These are phyloP conservation scores for Eucalyptus fibrosa DNA, from an alignment of 345 rosid genomes.

Conservation along the genomic window DNA sequence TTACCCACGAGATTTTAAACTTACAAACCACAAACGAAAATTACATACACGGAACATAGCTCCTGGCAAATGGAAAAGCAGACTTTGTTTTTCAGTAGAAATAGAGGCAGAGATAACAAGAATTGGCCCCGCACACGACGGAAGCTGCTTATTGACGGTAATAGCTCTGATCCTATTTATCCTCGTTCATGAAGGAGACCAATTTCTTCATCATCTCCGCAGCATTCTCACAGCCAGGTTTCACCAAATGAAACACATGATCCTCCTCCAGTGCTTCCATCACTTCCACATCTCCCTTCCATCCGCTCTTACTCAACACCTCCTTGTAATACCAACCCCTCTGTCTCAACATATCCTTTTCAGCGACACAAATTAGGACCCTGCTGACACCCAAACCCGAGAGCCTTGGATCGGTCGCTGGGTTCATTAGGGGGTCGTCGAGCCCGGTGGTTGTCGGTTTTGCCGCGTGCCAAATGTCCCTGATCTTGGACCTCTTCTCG, in stretches of 20 bases:
- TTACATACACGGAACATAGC: neutral
- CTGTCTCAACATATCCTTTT: constrained; percentile 5
- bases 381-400: constrained; percentile 1
- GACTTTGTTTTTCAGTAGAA: neutral
- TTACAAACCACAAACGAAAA: neutral
- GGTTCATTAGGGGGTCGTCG: constrained; percentile 18
- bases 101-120: neutral
- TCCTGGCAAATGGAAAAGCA: neutral
- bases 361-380: constrained; percentile 16
- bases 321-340: constrained; percentile 13
- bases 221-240: constrained; percentile 8
- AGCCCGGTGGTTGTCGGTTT: constrained; percentile 7
- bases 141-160: neutral
- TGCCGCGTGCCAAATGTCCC: neutral
- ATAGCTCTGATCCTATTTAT: neutral
- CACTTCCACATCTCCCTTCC: constrained; percentile 12
- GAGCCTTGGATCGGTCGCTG: constrained; percentile 3
- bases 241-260: constrained; percentile 20
- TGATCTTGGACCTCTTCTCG: neutral
- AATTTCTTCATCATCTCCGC: constrained; percentile 1
- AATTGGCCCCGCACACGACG: neutral
- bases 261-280: constrained; percentile 15
- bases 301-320: constrained; percentile 3
- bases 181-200: constrained; percentile 5
- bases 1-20: neutral